These are phyloP conservation scores for Sisymbrium altissimum DNA, from an alignment of 345 rosid species.

Conservation along the genomic window DNA sequence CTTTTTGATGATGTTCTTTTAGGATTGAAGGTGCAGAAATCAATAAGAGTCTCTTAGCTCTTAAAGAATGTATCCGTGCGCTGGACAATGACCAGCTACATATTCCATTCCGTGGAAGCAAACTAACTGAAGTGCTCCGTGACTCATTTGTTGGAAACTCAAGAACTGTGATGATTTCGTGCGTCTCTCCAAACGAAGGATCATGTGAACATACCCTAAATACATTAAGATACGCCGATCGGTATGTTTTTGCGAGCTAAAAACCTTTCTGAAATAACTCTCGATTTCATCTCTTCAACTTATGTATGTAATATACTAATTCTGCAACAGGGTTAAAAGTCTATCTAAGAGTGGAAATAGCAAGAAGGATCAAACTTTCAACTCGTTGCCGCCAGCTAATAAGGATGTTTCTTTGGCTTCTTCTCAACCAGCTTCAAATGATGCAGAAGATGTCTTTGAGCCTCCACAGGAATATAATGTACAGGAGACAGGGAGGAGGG, in stretches of 20 bases:
- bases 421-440: slow-evolving; percentile 40
- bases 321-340: slow-evolving; percentile 80
- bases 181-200: slow-evolving; percentile 96
- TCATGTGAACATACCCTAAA: slow-evolving; percentile 94
- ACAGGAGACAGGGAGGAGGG: slow-evolving; percentile 43
- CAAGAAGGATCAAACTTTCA: slow-evolving; percentile 65
- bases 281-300: neutral
- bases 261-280: neutral
- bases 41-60: slow-evolving; percentile 94
- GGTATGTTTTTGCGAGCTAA: slow-evolving; percentile 42
- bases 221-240: slow-evolving; percentile 94
- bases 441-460: slow-evolving; percentile 53
- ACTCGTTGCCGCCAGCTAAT: slow-evolving; percentile 40
- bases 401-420: slow-evolving; percentile 59
- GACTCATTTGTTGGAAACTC: slow-evolving; percentile 97
- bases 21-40: slow-evolving; percentile 97
- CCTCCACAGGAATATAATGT: slow-evolving; percentile 49
- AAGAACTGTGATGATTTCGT: slow-evolving; percentile 92
- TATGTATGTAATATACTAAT: slow-evolving; percentile 13
- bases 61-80: slow-evolving; percentile 97
- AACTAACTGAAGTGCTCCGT: slow-evolving; percentile 95
- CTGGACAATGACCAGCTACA: slow-evolving; percentile 94
- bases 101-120: slow-evolving; percentile 94
- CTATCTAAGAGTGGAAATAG: slow-evolving; percentile 83
- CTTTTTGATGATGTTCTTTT: neutral